Conservation (phyloP, 805 yeast genomes). For the Starmerella stigmatis region DNA sequence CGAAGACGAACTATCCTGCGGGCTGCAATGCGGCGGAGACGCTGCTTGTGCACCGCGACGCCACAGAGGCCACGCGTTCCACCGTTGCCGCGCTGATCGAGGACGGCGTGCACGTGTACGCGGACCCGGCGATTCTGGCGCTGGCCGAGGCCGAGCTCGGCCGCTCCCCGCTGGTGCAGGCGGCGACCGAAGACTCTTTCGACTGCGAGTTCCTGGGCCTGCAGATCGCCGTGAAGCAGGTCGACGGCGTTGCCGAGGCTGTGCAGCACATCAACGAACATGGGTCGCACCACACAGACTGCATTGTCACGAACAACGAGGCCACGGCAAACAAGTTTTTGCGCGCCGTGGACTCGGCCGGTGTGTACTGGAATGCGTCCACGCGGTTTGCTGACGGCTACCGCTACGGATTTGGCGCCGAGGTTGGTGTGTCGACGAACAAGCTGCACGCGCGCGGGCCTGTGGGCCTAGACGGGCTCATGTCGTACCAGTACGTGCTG, state of each 20-base stretch:
- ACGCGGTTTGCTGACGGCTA: conserved; percentile 98
- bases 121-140: conserved; percentile 26
- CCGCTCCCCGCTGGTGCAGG: conserved; percentile 19
- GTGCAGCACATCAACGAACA: conserved; percentile 76
- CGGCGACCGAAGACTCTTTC: conserved; percentile 56
- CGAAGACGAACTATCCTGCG: conserved; percentile 94
- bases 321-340: conserved; percentile 63
- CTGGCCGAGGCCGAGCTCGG: conserved; percentile 4
- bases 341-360: conserved; percentile 84
- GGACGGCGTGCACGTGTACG: conserved; percentile 65
- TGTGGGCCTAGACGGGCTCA: conserved; percentile 93
- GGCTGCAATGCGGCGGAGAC: conserved; percentile 98
- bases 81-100: conserved; percentile 38
- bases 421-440: conserved; percentile 94
- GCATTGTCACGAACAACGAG: conserved; percentile 70
- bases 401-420: conserved; percentile 97
- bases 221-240: conserved; percentile 65
- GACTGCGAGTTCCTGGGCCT: conserved; percentile 73
- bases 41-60: conserved; percentile 46
- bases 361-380: conserved; percentile 95
- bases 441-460: conserved; percentile 98
- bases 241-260: conserved; percentile 56
- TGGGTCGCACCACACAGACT: conserved; percentile 94
- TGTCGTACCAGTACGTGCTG: conserved; percentile 87
- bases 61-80: conserved; percentile 30